Conservation (phyloP, 352 stramenopile species). For the Globisporangium spinosum region DNA sequence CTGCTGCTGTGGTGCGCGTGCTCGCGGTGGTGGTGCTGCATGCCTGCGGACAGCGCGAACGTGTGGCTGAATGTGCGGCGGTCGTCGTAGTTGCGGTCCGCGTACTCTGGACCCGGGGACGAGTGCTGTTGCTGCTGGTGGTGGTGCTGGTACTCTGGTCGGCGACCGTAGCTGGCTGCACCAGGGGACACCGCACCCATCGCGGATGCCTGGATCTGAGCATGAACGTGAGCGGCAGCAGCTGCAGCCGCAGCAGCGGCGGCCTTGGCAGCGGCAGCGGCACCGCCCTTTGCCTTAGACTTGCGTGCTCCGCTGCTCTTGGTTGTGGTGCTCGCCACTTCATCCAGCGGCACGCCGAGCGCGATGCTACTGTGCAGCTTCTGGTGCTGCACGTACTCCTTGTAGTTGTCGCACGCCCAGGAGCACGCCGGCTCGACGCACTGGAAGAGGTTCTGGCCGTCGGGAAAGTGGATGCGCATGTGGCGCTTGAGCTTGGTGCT, state of each 20-base stretch:
- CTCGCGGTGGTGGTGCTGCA: constrained; percentile 26
- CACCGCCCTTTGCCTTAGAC: constrained; percentile 1
- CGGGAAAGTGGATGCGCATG: constrained; percentile 84
- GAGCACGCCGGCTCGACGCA: constrained; percentile 49
- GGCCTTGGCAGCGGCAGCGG: background rate
- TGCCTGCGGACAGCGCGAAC: constrained; percentile 14
- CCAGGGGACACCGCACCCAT: background rate
- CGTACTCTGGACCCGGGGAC: constrained; percentile 18
- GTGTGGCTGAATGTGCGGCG: constrained; percentile 23
- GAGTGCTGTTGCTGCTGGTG: constrained; percentile 2
- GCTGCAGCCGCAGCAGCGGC: background rate
- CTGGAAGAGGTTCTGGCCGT: constrained; percentile 71
- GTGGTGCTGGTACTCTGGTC: constrained; percentile 15
- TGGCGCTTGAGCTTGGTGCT: constrained; percentile 89
- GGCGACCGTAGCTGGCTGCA: background rate
- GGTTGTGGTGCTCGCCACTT: constrained; percentile 22
- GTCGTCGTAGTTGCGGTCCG: constrained; percentile 34
- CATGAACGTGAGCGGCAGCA: background rate
- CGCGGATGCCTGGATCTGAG: background rate
- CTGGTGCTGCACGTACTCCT: constrained; percentile 41
- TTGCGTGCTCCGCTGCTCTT: constrained; percentile 15
- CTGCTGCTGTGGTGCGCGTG: constrained; percentile 1
- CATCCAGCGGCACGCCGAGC: constrained; percentile 21
- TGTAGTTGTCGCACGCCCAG: constrained; percentile 82
- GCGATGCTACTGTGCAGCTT: constrained; percentile 30